Evolutionary conservation across 2,329 filamentous ascomycete species (phyloP).

Genomic region (Hymenoscyphus linearis): DNA sequence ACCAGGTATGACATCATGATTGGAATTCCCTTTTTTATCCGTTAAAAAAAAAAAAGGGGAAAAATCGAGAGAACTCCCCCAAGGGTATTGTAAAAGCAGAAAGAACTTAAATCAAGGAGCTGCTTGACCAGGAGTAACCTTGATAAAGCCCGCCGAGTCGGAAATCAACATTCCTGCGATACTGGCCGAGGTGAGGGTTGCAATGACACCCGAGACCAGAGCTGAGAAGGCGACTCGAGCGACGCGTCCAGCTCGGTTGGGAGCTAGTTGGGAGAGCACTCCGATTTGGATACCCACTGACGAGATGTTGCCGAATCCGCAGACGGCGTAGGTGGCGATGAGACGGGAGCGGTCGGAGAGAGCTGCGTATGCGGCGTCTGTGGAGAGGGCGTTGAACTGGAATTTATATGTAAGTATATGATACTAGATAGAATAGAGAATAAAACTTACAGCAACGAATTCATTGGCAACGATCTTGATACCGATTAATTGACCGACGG

Average conservation of each 20-base stretch:
- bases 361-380: conserved; percentile 44
- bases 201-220: conserved; percentile 70
- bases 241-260: conserved; percentile 68
- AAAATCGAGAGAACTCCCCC: not conserved
- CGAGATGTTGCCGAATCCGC: conserved; percentile 79
- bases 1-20: too few species aligned
- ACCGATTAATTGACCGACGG: conserved; percentile 74
- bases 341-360: conserved; percentile 68
- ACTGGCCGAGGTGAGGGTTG: conserved; percentile 72
- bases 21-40: too few species aligned
- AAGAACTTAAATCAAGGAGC: not conserved
- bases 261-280: conserved; percentile 76
- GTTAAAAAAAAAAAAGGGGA: too few species aligned
- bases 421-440: not conserved
- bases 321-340: conserved; percentile 82
- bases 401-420: not conserved
- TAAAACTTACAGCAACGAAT: conserved; percentile 24
- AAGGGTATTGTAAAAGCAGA: not conserved
- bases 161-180: conserved; percentile 69
- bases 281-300: conserved; percentile 87
- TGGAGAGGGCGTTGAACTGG: conserved; percentile 42
- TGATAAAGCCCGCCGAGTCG: not conserved
- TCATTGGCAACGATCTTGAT: conserved; percentile 70
- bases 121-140: not conserved
- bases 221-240: conserved; percentile 71